Evolutionary conservation across 108 stramenopile species (phyloP), one percentile per base, ranked within the genome.

Genomic region (Nitzschia sp.): DNA sequence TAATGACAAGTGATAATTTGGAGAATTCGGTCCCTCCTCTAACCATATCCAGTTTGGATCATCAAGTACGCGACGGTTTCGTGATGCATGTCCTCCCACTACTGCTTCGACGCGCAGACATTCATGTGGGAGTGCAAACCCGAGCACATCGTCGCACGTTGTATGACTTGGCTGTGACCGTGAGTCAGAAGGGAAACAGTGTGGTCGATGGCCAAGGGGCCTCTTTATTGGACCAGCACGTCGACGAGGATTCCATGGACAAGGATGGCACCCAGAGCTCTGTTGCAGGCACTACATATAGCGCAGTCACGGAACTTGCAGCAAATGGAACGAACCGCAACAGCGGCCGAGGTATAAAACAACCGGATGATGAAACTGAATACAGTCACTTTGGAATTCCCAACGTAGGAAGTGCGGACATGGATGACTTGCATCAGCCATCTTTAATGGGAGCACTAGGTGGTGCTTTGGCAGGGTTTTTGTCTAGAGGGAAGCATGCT

Each of bases 31-130:
- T 92, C 6, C 88, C 89, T 14, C 84, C 89, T 7, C 67, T 93
- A 42, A 90, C 88, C 29, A 78, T 93, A 25, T 87, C 88, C 12
- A 83, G 80, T 19, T 69, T 93, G 34, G 82, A 91, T 57, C 88
- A 89, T 59, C 88, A 91, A 66, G 73, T 91, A 6, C 74, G 82
- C 37, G 92, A 93, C 71, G 92, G 89, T 3, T 93, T 93, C 48
- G 48, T 76, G 8, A 89, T 93, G 89, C 92, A 93, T 58, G 80
- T 93, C 0, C 61, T 93, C 3, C 89, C 92, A 25, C 66, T 87
- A 20, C 73, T 93, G 39, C 72, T 93, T 8, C 77, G 76, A 50
- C 71, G 92, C 41, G 77, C 86, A 29, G 92, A 93, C 65, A 83
- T 93, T 40, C 86, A 80, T 59, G 81, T 93, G 10, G 70, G 86